phyloP scores from a whole-genome alignment of 805 yeast species.

The Wickerhamomyces alni region DNA sequence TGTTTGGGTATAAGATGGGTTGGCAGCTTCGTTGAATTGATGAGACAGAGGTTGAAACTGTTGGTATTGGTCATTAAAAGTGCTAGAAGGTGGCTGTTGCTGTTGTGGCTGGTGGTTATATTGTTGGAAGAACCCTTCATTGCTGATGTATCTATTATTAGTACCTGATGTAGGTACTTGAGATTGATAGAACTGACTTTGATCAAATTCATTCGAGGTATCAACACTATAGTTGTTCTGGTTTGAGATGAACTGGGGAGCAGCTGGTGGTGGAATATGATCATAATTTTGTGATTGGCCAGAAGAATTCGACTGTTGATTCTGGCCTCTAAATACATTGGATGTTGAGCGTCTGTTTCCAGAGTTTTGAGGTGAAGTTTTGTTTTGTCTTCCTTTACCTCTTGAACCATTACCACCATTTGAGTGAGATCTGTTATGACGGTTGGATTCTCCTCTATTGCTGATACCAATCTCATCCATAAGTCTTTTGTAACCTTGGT shows the following conservation, averaged over 20 bases:
- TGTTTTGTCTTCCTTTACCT: conserved; percentile 13
- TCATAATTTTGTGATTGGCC: not conserved
- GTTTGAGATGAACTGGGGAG: conserved; percentile 4
- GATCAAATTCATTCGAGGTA: not conserved
- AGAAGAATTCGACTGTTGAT: not conserved
- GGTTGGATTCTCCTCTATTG: conserved; percentile 11
- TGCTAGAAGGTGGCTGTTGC: not conserved
- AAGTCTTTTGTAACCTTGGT: conserved; percentile 75
- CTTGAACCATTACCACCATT: conserved; percentile 11
- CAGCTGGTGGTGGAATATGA: conserved; percentile 6
- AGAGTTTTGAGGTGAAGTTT: conserved; percentile 13
- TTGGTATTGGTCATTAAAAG: not conserved
- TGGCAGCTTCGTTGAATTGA: not conserved
- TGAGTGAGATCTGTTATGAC: conserved; percentile 22
- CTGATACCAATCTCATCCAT: conserved; percentile 86
- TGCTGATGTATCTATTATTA: not conserved
- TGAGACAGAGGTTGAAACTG: not conserved
- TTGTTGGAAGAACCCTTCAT: not conserved
- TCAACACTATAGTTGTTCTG: conserved; percentile 1
- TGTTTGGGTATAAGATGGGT: not conserved
- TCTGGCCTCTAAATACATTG: not conserved
- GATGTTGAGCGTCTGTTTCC: conserved; percentile 8
- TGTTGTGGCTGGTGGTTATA: not conserved
- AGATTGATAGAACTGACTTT: not conserved
- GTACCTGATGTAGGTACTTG: not conserved